Evolutionary conservation across 2,329 filamentous ascomycete genomes (phyloP).

Genomic region (Samsoniella hepiali): DNA sequence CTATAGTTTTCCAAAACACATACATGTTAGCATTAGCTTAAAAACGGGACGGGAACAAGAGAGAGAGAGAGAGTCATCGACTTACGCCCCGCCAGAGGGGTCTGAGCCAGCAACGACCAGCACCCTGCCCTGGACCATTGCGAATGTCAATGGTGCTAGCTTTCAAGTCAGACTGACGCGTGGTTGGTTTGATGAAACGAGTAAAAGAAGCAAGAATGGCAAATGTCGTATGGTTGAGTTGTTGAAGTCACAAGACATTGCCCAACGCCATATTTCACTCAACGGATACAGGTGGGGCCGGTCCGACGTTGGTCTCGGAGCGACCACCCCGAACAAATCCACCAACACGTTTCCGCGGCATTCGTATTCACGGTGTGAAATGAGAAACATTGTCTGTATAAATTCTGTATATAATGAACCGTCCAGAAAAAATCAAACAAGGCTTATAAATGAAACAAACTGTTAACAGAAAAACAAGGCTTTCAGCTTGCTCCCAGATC

Average conservation of each 20-base stretch:
- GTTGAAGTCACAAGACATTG: neutral
- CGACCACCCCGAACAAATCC: neutral
- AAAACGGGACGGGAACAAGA: too few species aligned
- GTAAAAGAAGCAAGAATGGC: neutral
- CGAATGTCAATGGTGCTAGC: too few species aligned
- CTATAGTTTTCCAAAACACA: slow-evolving; percentile 42
- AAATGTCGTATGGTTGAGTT: neutral
- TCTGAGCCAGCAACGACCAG: slow-evolving; percentile 86
- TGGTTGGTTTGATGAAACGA: neutral
- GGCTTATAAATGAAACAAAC: neutral
- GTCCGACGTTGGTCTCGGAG: neutral
- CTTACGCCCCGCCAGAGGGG: slow-evolving; percentile 81
- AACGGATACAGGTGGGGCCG: slow-evolving; percentile 5
- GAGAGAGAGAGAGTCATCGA: slow-evolving; percentile 23
- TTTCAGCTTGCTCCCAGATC: neutral
- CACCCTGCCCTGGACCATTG: slow-evolving; percentile 51
- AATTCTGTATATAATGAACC: neutral
- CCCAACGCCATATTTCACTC: slow-evolving; percentile 16
- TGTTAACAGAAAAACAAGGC: neutral
- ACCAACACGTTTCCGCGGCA: neutral
- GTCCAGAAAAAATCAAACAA: neutral
- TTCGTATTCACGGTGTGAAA: neutral
- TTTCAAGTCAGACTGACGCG: neutral
- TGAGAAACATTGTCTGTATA: neutral
- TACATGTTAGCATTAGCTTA: neutral